These are phyloP conservation scores for Metroxylon sagu DNA, from an alignment of 176 grass and related monocot genomes.

Conservation along the genomic window DNA sequence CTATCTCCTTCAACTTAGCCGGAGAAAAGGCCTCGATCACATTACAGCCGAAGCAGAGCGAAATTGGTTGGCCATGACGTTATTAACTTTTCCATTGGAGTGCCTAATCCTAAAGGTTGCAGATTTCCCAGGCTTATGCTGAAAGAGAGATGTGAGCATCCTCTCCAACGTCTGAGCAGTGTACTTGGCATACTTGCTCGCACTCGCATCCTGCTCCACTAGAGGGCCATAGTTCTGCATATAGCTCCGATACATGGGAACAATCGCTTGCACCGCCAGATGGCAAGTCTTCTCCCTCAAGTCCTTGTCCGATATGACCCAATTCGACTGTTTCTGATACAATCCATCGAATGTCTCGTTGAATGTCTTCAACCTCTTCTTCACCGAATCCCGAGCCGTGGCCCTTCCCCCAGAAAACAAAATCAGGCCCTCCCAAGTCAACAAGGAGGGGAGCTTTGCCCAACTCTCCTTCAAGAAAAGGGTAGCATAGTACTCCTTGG, in stretches of 20 bases:
- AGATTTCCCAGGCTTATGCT: constrained; percentile 36
- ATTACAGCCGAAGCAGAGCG: constrained; percentile 58
- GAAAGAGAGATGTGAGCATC: constrained; percentile 58
- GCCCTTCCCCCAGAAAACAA: constrained; percentile 84
- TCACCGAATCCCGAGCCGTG: constrained; percentile 74
- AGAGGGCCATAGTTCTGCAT: constrained; percentile 95
- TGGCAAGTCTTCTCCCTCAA: constrained; percentile 56
- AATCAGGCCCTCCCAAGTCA: constrained; percentile 75
- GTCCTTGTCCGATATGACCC: constrained; percentile 85
- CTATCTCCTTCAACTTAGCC: no score
- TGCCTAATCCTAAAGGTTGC: constrained; percentile 62
- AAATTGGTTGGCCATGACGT: constrained; percentile 34
- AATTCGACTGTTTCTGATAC: constrained; percentile 57
- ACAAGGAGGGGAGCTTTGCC: constrained; percentile 49
- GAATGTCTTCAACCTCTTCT: constrained; percentile 79
- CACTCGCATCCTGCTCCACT: constrained; percentile 67
- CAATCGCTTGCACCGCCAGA: constrained; percentile 61
- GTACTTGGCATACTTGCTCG: constrained; percentile 76
- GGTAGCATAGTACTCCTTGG: constrained; percentile 55
- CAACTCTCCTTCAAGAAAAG: constrained; percentile 76
- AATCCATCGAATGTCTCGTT: constrained; percentile 80
- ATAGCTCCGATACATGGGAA: constrained; percentile 84
- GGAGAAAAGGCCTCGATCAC: no score
- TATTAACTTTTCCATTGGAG: constrained; percentile 52
- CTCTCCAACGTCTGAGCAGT: constrained; percentile 68